Evolutionary conservation across 1,284 basidiomycete species (phyloP).

Genomic region (Somion occarium): DNA sequence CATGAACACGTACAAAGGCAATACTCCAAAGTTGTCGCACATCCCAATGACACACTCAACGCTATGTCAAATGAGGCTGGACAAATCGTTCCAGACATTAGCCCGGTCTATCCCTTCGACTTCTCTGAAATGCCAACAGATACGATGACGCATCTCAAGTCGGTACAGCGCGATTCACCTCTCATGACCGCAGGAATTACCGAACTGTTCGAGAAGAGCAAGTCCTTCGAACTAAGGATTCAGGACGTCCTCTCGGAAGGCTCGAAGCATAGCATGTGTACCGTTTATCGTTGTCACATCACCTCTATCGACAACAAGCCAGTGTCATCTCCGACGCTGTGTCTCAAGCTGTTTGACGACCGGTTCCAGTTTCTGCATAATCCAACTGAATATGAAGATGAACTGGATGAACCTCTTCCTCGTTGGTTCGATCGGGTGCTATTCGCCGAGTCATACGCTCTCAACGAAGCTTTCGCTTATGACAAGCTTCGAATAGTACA

Average conservation of each 20-base stretch:
- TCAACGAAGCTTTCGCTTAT: conserved; percentile 4
- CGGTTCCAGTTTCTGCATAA: conserved; percentile 1
- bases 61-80: background rate
- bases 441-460: background rate
- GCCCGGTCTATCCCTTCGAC: conserved; percentile 2
- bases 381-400: conserved; percentile 1
- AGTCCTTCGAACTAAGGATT: conserved; percentile 6
- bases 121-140: conserved; percentile 4
- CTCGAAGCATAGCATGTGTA: conserved; percentile 1
- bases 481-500: conserved; percentile 5
- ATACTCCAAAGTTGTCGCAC: too few relatives aligned
- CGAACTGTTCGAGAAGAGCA: conserved; percentile 2
- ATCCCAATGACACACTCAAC: background rate
- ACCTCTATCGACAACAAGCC: conserved; percentile 1
- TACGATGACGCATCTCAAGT: background rate
- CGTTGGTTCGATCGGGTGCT: background rate
- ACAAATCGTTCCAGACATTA: background rate
- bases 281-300: conserved; percentile 5
- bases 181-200: background rate
- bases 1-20: too few relatives aligned
- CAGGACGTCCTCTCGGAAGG: conserved; percentile 4
- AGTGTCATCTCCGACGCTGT: background rate
- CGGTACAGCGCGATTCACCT: conserved; percentile 3
- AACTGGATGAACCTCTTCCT: background rate
- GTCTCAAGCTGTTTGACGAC: conserved; percentile 8